Conservation (phyloP, 1,284 basidiomycete genomes). For the Tilletia indica region DNA sequence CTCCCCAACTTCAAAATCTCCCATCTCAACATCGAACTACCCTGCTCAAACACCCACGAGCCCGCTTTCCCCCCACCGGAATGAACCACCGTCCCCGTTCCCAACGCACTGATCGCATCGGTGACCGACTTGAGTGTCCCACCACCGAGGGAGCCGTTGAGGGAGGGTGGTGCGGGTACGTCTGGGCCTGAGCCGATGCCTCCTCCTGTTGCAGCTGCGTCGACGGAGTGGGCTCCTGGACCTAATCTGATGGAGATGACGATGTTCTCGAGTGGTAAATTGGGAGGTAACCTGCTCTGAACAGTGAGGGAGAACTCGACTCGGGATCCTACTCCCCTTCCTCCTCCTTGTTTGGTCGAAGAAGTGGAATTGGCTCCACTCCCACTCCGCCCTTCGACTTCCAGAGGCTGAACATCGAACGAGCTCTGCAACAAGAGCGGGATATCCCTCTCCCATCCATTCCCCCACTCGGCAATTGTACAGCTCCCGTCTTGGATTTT, state of each 20-base stretch:
- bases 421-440: background rate
- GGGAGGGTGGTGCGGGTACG: background rate
- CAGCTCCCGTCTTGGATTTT: background rate
- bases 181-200: slow-evolving; percentile 11
- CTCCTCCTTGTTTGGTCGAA: background rate
- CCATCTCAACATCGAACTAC: background rate
- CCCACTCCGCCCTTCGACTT: background rate
- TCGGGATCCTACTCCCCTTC: background rate
- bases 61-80: slow-evolving; percentile 20
- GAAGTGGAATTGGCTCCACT: no score
- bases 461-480: slow-evolving; percentile 1
- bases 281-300: slow-evolving; percentile 19
- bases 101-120: slow-evolving; percentile 4
- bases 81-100: slow-evolving; percentile 17
- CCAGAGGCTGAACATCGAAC: background rate
- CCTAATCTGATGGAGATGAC: slow-evolving; percentile 39
- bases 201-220: slow-evolving; percentile 31
- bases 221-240: slow-evolving; percentile 37
- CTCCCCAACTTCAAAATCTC: slow-evolving; percentile 2
- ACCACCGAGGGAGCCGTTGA: background rate
- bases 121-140: background rate
- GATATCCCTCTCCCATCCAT: slow-evolving; percentile 12
- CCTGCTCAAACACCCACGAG: slow-evolving; percentile 11
- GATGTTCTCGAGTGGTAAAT: slow-evolving; percentile 32
- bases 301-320: slow-evolving; percentile 23